These are phyloP conservation scores for Sporothrix luriei DNA, from an alignment of 2,329 filamentous ascomycete species.

Conservation along the genomic window DNA sequence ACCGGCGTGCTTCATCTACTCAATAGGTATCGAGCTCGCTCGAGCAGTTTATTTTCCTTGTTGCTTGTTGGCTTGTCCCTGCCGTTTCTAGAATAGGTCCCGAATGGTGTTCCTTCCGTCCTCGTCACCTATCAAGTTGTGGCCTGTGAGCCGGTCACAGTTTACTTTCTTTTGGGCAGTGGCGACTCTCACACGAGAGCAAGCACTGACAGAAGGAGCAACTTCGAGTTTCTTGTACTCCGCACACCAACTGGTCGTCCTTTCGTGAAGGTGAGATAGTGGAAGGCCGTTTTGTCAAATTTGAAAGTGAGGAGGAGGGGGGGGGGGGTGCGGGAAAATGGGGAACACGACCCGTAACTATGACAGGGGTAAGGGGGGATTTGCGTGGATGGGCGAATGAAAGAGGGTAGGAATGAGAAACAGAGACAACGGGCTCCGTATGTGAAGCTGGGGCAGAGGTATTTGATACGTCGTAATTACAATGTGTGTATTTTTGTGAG, in stretches of 20 bases:
- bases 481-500: background rate
- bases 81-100: slow-evolving; percentile 12
- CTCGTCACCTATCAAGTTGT: background rate
- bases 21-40: background rate
- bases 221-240: background rate
- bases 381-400: slow-evolving; percentile 3
- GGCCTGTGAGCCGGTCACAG: background rate
- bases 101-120: background rate
- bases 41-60: background rate
- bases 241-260: background rate
- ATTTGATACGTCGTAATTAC: background rate
- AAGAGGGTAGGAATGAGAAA: slow-evolving; percentile 3
- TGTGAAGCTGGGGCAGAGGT: background rate
- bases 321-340: slow-evolving; percentile 31
- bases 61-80: slow-evolving; percentile 8
- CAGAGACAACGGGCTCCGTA: slow-evolving; percentile 12
- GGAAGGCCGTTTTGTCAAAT: background rate
- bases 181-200: background rate
- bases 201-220: background rate
- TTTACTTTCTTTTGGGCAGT: background rate
- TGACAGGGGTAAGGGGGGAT: slow-evolving; percentile 17
- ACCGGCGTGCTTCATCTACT: background rate
- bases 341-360: slow-evolving; percentile 28
- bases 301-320: slow-evolving; percentile 16
- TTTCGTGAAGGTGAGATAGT: background rate